A percentile compares a stretch with the other conserved stretches of the same genome.
phyloP scores from a whole-genome alignment of 192 early-diverging fungal species.

The Backusella circina region DNA sequence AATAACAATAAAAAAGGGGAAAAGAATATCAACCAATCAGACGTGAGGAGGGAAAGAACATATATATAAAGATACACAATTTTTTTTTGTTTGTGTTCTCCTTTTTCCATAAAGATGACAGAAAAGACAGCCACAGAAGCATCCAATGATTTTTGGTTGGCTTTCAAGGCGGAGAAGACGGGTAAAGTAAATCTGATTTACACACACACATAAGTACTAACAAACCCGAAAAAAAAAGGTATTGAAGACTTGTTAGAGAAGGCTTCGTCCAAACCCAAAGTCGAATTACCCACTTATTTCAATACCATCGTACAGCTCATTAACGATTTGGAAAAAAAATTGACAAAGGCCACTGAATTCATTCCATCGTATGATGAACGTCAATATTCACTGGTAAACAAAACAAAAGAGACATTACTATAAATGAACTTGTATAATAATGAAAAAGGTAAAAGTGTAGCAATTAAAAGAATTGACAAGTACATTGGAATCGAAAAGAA shows the following conservation, averaged over 20 bases:
- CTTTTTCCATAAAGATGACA: background rate
- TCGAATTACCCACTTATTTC: slow-evolving; percentile 28
- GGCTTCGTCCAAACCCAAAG: slow-evolving; percentile 16
- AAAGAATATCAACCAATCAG: background rate
- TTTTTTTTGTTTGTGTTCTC: background rate
- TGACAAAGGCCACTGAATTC: slow-evolving; percentile 60
- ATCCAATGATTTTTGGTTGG: slow-evolving; percentile 34
- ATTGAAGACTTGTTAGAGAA: slow-evolving; percentile 12
- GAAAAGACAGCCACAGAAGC: slow-evolving; percentile 32
- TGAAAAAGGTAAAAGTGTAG: slow-evolving; percentile 25
- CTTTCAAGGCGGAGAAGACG: slow-evolving; percentile 29
- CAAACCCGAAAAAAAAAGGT: slow-evolving; percentile 1
- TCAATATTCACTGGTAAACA: slow-evolving; percentile 50
- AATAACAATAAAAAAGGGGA: background rate
- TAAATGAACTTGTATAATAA: background rate
- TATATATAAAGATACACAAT: background rate
- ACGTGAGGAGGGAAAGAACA: background rate
- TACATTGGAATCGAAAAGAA: slow-evolving; percentile 31
- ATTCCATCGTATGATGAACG: slow-evolving; percentile 70
- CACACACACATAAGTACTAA: background rate
- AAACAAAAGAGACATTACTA: background rate
- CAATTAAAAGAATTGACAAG: slow-evolving; percentile 45
- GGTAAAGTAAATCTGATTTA: background rate
- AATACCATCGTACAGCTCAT: slow-evolving; percentile 45
- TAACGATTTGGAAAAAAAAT: slow-evolving; percentile 49